Base-by-base conservation (phyloP, 129 eudicot genomes). In the Chrysanthemum makinoi region DNA sequence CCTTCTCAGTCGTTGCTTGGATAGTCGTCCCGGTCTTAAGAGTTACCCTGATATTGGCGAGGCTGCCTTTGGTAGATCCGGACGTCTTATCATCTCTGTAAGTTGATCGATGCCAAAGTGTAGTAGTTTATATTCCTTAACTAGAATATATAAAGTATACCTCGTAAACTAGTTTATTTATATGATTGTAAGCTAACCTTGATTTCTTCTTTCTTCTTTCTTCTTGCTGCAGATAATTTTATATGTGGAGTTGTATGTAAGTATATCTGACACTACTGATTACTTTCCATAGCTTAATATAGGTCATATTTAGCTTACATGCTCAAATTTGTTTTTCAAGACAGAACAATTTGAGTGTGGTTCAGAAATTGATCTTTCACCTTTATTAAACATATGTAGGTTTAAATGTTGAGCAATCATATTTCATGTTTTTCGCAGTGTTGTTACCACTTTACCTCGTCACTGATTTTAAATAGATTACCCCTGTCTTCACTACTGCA, bases 41-140 rank as follows among this genome's bases (percentile, higher is more conserved):
- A 91, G 96, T 20, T 91, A 91, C 68, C 97, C 97, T 46, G 96
- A 91, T 68, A 91, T 91, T 48, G 97, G 97, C 50, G 96, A 91
- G 72, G 97, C 93, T 35, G 96, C 97, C 52, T 91, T 88, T 56
- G 97, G 97, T 60, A 84, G 75, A 33, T 26, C 50, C 6, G 96
- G 97, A 43, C 89, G 96, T 35, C 24, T 88, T 70, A 76, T 72
- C 66, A 83, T 91, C 66, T 86, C 96, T 48, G 97, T 91, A 84
- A 63, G 96, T 83, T 49, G 39, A 6, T 66, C 14, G 49, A 49
- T 11, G n/a, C 70, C 28, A n/a, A 33, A 11, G 2, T 72, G 6
- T 50, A 30, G 72, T 61, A 9, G 17, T 44, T 14, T 61, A 51
- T 43, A 16, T 35, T 74, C 65, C 30, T 49, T 60, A 13, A 50